These are phyloP conservation scores for Hemisphaericaspora nanyangensis DNA, from an alignment of 805 yeast genomes.

Conservation along the genomic window DNA sequence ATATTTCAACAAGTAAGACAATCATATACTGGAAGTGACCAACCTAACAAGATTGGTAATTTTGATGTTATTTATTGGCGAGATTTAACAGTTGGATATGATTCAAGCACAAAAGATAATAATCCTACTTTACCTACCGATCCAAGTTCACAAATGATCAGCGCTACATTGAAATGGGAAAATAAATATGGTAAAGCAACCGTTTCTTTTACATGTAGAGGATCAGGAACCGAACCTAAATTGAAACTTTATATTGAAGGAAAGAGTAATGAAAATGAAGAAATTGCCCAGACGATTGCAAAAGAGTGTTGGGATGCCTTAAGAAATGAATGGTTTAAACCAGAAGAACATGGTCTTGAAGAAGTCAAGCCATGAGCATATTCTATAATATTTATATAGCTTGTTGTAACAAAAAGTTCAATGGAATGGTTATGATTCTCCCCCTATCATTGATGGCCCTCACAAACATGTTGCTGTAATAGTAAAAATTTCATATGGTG, in stretches of 20 bases:
- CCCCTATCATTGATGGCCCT: too few species aligned
- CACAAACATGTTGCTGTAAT: too few species aligned
- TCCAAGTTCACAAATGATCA: conserved; percentile 79
- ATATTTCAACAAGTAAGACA: conserved; percentile 55
- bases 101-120: conserved; percentile 58
- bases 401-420: too few species aligned
- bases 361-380: conserved; percentile 24
- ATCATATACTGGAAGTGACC: conserved; percentile 18
- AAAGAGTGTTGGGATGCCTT: conserved; percentile 63
- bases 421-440: too few species aligned
- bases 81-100: conserved; percentile 81
- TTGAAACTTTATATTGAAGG: conserved; percentile 90
- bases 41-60: conserved; percentile 53
- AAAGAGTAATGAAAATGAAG: conserved; percentile 38
- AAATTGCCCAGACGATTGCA: conserved; percentile 50
- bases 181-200: not conserved
- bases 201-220: conserved; percentile 80
- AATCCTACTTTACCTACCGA: conserved; percentile 70
- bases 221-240: conserved; percentile 97
- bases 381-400: too few species aligned
- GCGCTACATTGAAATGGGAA: conserved; percentile 43
- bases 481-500: too few species aligned
- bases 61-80: conserved; percentile 66
- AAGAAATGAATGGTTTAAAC: conserved; percentile 64
- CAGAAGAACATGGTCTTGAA: conserved; percentile 38